Evolutionary conservation across 371 early-diverging fungal species (phyloP).

Genomic region (Vairimorpha ceranae): DNA sequence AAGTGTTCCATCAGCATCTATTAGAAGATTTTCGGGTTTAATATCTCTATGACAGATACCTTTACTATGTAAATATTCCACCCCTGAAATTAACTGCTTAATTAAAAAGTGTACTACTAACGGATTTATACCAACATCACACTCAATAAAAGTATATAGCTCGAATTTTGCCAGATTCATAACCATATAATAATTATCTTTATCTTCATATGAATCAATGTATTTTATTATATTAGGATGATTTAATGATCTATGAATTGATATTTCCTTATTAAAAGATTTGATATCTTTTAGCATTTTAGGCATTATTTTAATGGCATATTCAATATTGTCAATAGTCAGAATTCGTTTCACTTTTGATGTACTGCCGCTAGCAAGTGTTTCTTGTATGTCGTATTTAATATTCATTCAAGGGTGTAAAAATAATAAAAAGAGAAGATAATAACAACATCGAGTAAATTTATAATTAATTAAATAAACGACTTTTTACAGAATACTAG

Average conservation of each 20-base stretch:
- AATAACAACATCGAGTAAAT: no score
- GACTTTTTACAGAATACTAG: no score
- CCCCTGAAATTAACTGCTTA: conserved; percentile 66
- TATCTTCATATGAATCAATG: conserved; percentile 65
- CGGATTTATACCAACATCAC: conserved; percentile 68
- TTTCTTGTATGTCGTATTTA: conserved; percentile 39
- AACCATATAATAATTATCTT: conserved; percentile 69
- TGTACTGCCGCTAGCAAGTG: conserved; percentile 49
- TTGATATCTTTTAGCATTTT: conserved; percentile 1
- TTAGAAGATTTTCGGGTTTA: conserved; percentile 70
- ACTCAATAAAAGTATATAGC: conserved; percentile 63
- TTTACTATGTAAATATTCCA: conserved; percentile 62
- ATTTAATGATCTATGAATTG: conserved; percentile 72
- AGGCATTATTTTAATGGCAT: conserved; percentile 59
- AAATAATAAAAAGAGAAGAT: no score
- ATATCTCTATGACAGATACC: conserved; percentile 66
- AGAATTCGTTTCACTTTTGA: conserved; percentile 48
- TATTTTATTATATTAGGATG: conserved; percentile 72
- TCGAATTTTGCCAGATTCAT: conserved; percentile 69
- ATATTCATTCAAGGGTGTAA: background rate
- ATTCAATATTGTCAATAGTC: conserved; percentile 29
- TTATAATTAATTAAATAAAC: no score
- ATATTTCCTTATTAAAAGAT: conserved; percentile 67
- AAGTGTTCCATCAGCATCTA: conserved; percentile 66
- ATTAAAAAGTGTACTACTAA: conserved; percentile 69